A percentile compares a stretch with the other conserved stretches of the same genome.
phyloP scores from a whole-genome alignment of 1,284 basidiomycete species.

The Trametes hirsuta region DNA sequence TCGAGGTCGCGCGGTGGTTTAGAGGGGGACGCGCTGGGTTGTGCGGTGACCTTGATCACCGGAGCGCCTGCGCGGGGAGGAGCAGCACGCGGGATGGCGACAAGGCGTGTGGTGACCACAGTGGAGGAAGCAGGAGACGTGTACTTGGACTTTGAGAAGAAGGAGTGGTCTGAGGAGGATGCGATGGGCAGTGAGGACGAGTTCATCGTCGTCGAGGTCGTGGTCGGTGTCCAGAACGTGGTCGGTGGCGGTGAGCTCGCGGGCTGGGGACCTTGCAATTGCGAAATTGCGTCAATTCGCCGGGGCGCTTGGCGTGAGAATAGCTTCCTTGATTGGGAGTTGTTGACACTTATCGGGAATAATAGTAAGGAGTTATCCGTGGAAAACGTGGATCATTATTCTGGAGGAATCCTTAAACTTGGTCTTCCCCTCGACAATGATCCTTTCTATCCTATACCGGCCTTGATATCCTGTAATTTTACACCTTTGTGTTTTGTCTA shows the following conservation, averaged over 20 bases:
- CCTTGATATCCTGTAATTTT: too few relatives aligned
- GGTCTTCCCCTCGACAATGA: too few relatives aligned
- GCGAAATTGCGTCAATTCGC: constrained; percentile 6
- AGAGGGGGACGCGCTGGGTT: constrained; percentile 24
- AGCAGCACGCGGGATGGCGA: constrained; percentile 26
- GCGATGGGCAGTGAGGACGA: constrained; percentile 25
- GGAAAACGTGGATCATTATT: neutral
- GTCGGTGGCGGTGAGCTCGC: constrained; percentile 22
- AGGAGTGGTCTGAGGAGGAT: constrained; percentile 25
- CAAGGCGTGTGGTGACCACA: constrained; percentile 33
- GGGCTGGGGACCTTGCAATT: neutral
- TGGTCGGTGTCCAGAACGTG: constrained; percentile 16
- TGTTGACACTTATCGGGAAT: neutral
- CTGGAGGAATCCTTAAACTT: neutral
- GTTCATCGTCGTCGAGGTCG: constrained; percentile 21
- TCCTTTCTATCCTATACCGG: too few relatives aligned
- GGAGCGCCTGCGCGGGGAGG: constrained; percentile 24
- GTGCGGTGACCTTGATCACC: constrained; percentile 28
- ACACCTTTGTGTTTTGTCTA: too few relatives aligned
- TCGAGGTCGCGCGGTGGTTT: constrained; percentile 11
- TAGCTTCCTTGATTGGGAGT: neutral
- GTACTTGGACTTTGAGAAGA: constrained; percentile 35
- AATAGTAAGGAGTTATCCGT: neutral
- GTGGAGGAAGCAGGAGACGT: constrained; percentile 26
- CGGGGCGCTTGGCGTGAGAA: neutral